Evolutionary conservation across 73 alveolate species (phyloP).

Genomic region (Halteria grandinella): DNA sequence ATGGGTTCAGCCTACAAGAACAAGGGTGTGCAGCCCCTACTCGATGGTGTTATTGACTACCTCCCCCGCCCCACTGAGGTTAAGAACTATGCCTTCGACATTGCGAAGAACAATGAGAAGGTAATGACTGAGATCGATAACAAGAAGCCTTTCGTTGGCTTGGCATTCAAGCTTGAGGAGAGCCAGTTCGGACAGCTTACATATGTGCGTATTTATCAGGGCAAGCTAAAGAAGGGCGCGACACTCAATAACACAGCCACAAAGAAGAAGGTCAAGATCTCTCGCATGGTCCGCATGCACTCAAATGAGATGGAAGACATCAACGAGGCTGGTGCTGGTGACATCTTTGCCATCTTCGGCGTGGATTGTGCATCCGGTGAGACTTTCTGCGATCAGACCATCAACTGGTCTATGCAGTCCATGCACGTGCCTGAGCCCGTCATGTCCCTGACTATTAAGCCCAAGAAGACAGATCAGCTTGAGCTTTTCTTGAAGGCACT

Average conservation of each 20-base stretch:
- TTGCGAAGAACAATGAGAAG: slow-evolving; percentile 56
- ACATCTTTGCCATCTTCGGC: slow-evolving; percentile 94
- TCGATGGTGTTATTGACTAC: slow-evolving; percentile 89
- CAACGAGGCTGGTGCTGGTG: slow-evolving; percentile 94
- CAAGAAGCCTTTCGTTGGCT: slow-evolving; percentile 89
- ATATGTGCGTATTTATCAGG: slow-evolving; percentile 87
- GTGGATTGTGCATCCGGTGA: slow-evolving; percentile 95
- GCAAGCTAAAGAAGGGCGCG: slow-evolving; percentile 89
- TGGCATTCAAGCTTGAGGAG: slow-evolving; percentile 93
- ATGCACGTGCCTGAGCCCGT: slow-evolving; percentile 96
- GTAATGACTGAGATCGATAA: slow-evolving; percentile 73
- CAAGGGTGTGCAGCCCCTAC: slow-evolving; percentile 88
- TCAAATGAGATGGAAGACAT: slow-evolving; percentile 93
- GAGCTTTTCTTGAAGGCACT: slow-evolving; percentile 79
- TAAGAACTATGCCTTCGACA: slow-evolving; percentile 72
- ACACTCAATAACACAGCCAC: slow-evolving; percentile 73
- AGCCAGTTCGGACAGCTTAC: slow-evolving; percentile 84
- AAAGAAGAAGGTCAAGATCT: slow-evolving; percentile 76
- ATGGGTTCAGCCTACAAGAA: slow-evolving; percentile 98
- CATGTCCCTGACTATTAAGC: slow-evolving; percentile 79
- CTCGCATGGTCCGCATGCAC: slow-evolving; percentile 95
- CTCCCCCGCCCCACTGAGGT: slow-evolving; percentile 88
- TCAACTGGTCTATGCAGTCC: slow-evolving; percentile 63
- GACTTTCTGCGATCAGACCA: slow-evolving; percentile 77
- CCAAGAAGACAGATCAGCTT: slow-evolving; percentile 66